Evolutionary conservation across 768 basidiomycete species (phyloP).

Genomic region (Leucosporidium scottii): DNA sequence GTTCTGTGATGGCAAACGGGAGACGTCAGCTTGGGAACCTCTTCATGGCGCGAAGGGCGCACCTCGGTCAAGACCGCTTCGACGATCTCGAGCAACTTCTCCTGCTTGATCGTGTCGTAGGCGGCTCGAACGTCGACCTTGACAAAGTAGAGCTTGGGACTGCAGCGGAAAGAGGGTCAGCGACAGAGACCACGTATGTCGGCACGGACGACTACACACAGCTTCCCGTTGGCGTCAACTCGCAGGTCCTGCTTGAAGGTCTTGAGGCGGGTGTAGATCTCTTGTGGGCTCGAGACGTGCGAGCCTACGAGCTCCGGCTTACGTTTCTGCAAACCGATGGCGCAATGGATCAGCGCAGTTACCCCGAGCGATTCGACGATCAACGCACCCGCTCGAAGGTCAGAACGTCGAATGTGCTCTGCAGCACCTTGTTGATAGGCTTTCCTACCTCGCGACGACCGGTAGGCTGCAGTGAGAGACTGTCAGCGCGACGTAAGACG

Average conservation of each 20-base stretch:
- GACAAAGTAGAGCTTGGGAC: conserved; percentile 86
- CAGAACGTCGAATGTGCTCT: conserved; percentile 75
- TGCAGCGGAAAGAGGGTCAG: conserved; percentile 37
- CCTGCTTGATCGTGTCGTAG: conserved; percentile 92
- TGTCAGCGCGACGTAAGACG: no score
- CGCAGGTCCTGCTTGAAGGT: conserved; percentile 52
- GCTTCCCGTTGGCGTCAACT: conserved; percentile 43
- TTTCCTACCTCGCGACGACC: conserved; percentile 41
- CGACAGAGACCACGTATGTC: neutral
- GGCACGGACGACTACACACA: conserved; percentile 50
- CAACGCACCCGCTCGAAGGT: conserved; percentile 70
- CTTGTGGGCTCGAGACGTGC: conserved; percentile 73
- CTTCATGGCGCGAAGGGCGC: conserved; percentile 2
- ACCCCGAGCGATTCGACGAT: neutral
- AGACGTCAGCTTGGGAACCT: no score
- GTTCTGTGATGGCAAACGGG: conserved; percentile 48
- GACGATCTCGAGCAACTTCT: conserved; percentile 70
- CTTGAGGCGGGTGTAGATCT: conserved; percentile 70
- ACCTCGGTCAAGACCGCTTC: conserved; percentile 67
- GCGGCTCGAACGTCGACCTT: conserved; percentile 94
- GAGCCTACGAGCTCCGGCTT: conserved; percentile 64
- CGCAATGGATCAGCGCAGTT: neutral
- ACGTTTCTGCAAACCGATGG: conserved; percentile 48
- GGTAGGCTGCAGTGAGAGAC: no score
- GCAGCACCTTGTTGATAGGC: conserved; percentile 82